Conservation (phyloP, 148 eudicot genomes). For the Cornus controversa region DNA sequence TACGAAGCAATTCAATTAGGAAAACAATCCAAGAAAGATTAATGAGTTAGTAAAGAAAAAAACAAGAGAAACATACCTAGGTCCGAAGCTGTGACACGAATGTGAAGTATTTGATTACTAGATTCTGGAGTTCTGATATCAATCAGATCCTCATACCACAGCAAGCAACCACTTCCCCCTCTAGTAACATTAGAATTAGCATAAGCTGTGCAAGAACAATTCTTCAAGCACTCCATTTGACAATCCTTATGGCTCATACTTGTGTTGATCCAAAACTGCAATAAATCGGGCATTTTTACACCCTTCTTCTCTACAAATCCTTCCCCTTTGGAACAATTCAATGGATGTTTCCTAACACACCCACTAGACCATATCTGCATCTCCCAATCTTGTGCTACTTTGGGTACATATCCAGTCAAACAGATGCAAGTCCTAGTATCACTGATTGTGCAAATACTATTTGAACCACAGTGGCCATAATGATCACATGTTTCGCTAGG, state of each 20-base stretch:
- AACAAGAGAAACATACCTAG: not conserved
- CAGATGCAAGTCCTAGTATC: not conserved
- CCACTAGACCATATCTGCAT: not conserved
- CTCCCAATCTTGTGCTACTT: not conserved
- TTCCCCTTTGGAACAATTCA: not conserved
- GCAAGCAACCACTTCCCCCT: not conserved
- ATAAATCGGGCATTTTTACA: not conserved
- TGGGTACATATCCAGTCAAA: not conserved
- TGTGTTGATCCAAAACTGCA: not conserved
- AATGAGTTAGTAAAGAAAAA: no score
- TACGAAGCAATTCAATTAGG: no score
- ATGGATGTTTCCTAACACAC: not conserved
- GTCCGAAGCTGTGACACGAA: not conserved
- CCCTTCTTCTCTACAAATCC: not conserved
- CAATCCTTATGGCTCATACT: not conserved
- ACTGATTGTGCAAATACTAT: not conserved
- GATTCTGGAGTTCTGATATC: not conserved
- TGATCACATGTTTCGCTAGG: not conserved
- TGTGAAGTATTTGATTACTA: not conserved
- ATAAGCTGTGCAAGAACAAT: conserved; percentile 1
- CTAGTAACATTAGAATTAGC: not conserved
- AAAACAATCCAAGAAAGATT: not conserved
- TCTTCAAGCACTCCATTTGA: not conserved
- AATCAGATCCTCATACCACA: not conserved
- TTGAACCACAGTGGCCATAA: not conserved